Conservation (phyloP, 768 basidiomycete species). For the Tricholoma matsutake region DNA sequence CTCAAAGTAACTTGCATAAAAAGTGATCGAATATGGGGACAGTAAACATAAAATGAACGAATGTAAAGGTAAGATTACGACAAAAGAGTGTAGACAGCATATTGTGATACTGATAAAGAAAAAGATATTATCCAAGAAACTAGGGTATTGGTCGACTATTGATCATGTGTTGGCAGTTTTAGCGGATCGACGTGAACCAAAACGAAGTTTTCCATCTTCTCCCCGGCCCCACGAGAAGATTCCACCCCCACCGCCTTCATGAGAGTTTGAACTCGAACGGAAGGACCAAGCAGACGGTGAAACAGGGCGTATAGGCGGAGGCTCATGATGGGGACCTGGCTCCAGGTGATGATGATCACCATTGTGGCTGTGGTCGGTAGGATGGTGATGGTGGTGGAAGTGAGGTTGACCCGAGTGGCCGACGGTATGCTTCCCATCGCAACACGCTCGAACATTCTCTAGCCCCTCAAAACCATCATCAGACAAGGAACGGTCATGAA, state of each 20-base stretch:
- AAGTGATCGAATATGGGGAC: slow-evolving; percentile 16
- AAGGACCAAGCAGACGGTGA: slow-evolving; percentile 83
- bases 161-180: slow-evolving; percentile 37
- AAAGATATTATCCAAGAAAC: slow-evolving; percentile 18
- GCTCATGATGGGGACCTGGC: slow-evolving; percentile 39
- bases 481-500: slow-evolving; percentile 68
- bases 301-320: slow-evolving; percentile 52
- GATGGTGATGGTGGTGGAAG: slow-evolving; percentile 56
- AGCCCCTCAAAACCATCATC: slow-evolving; percentile 88
- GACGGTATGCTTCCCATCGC: slow-evolving; percentile 84
- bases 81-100: slow-evolving; percentile 26
- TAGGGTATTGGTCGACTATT: slow-evolving; percentile 8
- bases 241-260: slow-evolving; percentile 53
- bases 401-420: slow-evolving; percentile 55
- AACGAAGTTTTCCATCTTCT: slow-evolving; percentile 66
- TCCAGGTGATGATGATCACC: slow-evolving; percentile 49
- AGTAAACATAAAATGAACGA: slow-evolving; percentile 22
- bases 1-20: no score
- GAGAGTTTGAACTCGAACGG: slow-evolving; percentile 74
- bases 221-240: slow-evolving; percentile 67
- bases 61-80: slow-evolving; percentile 30
- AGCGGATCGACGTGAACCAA: slow-evolving; percentile 64
- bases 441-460: slow-evolving; percentile 93
- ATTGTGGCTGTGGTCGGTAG: slow-evolving; percentile 32
- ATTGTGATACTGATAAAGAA: slow-evolving; percentile 15